Evolutionary conservation across 2,329 filamentous ascomycete species (phyloP).

Genomic region (Ophidiomyces ophidiicola): DNA sequence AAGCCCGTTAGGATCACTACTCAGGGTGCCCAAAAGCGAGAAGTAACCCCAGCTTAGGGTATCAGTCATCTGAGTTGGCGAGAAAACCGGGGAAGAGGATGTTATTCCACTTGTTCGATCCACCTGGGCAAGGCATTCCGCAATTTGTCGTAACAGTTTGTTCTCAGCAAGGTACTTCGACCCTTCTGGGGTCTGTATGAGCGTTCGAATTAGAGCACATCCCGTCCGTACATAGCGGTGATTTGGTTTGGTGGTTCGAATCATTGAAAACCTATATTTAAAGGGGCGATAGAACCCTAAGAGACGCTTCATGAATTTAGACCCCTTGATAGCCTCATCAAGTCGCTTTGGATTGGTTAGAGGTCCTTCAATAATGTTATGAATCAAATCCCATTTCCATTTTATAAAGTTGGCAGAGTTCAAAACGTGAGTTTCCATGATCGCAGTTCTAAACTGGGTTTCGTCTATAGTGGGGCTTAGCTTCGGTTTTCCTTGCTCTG

Average conservation of each 20-base stretch:
- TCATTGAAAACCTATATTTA: constrained; percentile 86
- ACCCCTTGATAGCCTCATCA: constrained; percentile 86
- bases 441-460: constrained; percentile 48
- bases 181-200: constrained; percentile 77
- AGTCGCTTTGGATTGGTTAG: constrained; percentile 80
- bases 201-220: constrained; percentile 72
- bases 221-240: constrained; percentile 88
- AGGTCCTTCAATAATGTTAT: constrained; percentile 83
- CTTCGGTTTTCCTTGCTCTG: constrained; percentile 39
- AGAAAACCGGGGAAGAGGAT: constrained; percentile 71
- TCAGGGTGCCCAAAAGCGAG: constrained; percentile 77
- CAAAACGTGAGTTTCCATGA: constrained; percentile 66
- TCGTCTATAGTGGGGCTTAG: constrained; percentile 52
- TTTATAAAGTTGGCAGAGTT: constrained; percentile 83
- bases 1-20: constrained; percentile 67
- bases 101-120: constrained; percentile 66
- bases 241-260: constrained; percentile 80
- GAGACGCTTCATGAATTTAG: constrained; percentile 90
- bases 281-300: constrained; percentile 94
- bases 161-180: constrained; percentile 76
- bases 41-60: constrained; percentile 91
- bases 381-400: constrained; percentile 94
- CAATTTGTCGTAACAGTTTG: constrained; percentile 85
- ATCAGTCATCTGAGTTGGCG: constrained; percentile 67
- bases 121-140: constrained; percentile 89